These are phyloP conservation scores for Sarocladium kiliense DNA, from an alignment of 2,329 filamentous ascomycete species.

Conservation along the genomic window DNA sequence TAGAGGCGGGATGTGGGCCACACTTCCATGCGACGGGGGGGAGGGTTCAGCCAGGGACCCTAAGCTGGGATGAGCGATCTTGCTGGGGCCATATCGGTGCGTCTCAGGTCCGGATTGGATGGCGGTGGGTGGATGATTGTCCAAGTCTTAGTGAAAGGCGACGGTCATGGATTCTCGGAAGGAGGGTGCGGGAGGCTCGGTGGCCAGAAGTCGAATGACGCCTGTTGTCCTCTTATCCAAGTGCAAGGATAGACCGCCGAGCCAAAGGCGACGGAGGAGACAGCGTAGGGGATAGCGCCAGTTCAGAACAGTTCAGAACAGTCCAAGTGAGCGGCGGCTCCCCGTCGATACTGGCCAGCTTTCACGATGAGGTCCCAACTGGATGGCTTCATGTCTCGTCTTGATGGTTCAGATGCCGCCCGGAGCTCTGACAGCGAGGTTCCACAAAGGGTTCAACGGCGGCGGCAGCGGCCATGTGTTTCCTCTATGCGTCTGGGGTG, in stretches of 20 bases:
- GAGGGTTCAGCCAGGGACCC: background rate
- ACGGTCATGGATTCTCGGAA: constrained; percentile 6
- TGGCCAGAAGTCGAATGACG: background rate
- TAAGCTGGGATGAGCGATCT: constrained; percentile 8
- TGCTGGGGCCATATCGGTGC: constrained; percentile 3
- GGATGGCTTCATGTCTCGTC: background rate
- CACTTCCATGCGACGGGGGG: constrained; percentile 7
- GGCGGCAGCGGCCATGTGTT: constrained; percentile 3
- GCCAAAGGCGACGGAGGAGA: background rate
- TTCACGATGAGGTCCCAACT: too few species aligned
- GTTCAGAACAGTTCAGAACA: background rate
- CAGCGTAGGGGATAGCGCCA: background rate
- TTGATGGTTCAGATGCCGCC: background rate
- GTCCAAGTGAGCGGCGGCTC: background rate
- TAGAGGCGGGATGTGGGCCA: constrained; percentile 8
- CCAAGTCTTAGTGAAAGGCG: constrained; percentile 6
- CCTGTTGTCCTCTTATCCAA: background rate
- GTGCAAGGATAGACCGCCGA: constrained; percentile 2
- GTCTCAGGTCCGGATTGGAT: background rate
- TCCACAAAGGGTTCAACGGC: constrained; percentile 5
- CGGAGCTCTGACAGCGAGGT: background rate
- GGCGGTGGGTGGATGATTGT: constrained; percentile 4
- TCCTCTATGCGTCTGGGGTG: background rate
- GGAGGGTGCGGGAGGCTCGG: background rate
- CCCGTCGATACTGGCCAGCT: background rate